phyloP scores from a whole-genome alignment of 768 basidiomycete genomes.

The Lactifluus rugatus region DNA sequence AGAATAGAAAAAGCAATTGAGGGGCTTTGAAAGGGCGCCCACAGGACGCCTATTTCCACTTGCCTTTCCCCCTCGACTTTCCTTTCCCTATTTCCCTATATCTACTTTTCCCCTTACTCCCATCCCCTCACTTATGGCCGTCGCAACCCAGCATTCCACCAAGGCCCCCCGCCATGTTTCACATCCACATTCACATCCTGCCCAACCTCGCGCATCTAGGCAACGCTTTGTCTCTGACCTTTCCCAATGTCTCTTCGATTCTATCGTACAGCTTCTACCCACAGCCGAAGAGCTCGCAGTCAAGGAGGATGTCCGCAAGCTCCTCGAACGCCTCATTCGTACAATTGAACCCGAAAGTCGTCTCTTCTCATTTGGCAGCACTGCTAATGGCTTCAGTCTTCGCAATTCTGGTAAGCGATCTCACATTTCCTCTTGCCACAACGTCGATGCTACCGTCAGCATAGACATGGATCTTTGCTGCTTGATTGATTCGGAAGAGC shows the following conservation, averaged over 20 bases:
- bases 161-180: slow-evolving; percentile 10
- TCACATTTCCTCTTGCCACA: not conserved
- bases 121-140: not conserved
- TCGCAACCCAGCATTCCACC: slow-evolving; percentile 11
- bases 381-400: slow-evolving; percentile 94
- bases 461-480: slow-evolving; percentile 98
- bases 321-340: slow-evolving; percentile 90
- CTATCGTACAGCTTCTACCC: slow-evolving; percentile 86
- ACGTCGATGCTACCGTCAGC: not conserved
- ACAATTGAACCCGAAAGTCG: slow-evolving; percentile 90
- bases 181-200: slow-evolving; percentile 6
- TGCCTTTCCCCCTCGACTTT: too few species aligned
- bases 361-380: slow-evolving; percentile 90
- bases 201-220: slow-evolving; percentile 30
- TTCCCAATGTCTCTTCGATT: slow-evolving; percentile 86
- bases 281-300: slow-evolving; percentile 83
- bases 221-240: slow-evolving; percentile 71
- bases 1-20: too few species aligned
- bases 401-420: slow-evolving; percentile 74
- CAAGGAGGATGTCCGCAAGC: slow-evolving; percentile 92
- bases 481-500: slow-evolving; percentile 82
- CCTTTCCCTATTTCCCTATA: too few species aligned
- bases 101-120: too few species aligned
- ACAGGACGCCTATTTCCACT: too few species aligned
- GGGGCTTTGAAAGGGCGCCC: too few species aligned